Percentiles rank a stretch among this genome's conserved stretches.
Conservation (phyloP, 805 yeast species). For the Suhomyces sp. region DNA sequence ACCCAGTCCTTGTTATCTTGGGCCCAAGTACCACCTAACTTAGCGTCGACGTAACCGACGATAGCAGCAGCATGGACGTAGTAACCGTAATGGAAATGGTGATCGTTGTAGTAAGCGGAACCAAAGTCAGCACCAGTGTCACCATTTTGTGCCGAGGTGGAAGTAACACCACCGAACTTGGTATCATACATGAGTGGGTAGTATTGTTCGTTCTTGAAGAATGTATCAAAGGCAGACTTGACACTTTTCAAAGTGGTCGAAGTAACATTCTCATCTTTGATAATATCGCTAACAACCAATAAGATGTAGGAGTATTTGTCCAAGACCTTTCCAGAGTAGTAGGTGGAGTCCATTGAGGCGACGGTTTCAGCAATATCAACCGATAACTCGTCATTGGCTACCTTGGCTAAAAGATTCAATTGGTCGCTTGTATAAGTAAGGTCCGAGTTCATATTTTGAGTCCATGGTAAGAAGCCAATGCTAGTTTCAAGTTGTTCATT, state of each 20-base stretch:
- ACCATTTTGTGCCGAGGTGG: constrained; percentile 45
- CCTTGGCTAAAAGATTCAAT: constrained; percentile 40
- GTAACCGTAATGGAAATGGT: constrained; percentile 86
- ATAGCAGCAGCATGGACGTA: constrained; percentile 80
- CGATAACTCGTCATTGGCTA: constrained; percentile 45
- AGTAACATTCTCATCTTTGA: constrained; percentile 41
- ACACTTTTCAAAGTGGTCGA: constrained; percentile 30
- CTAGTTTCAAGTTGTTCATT: constrained; percentile 38
- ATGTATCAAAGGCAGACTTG: constrained; percentile 43
- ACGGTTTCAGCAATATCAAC: constrained; percentile 46
- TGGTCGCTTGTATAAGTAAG: constrained; percentile 44
- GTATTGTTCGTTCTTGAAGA: constrained; percentile 40
- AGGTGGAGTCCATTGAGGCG: constrained; percentile 38
- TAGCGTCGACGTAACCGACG: constrained; percentile 62
- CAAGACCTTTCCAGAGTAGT: constrained; percentile 51
- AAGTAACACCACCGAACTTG: constrained; percentile 53
- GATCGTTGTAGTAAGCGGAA: constrained; percentile 76
- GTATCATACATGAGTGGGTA: constrained; percentile 57
- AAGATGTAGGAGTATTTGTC: constrained; percentile 59
- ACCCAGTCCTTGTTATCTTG: constrained; percentile 21
- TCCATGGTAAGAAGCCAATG: constrained; percentile 47
- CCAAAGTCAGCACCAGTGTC: constrained; percentile 60
- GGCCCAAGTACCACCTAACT: constrained; percentile 54
- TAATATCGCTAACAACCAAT: constrained; percentile 47
- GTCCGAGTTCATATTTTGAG: constrained; percentile 24